Evolutionary conservation across 2,329 filamentous ascomycete genomes (phyloP).

Genomic region (Colletotrichum simmondsii): DNA sequence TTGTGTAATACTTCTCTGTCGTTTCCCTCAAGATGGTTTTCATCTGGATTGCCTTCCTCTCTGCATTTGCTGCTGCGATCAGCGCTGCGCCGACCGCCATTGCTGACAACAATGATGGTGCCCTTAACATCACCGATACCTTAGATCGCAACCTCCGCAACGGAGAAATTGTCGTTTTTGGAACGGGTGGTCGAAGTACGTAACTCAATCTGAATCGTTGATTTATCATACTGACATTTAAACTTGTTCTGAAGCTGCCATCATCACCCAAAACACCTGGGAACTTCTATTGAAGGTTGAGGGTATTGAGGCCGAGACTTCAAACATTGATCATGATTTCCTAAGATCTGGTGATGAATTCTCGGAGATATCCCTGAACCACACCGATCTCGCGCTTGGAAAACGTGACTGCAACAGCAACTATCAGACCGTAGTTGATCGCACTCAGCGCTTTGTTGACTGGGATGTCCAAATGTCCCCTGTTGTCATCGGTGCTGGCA

Average conservation of each 20-base stretch:
- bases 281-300: slow-evolving; percentile 4
- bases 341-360: slow-evolving; percentile 3
- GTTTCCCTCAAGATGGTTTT: slow-evolving; percentile 8
- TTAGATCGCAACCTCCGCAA: not conserved
- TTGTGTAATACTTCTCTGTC: too few relatives aligned
- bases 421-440: slow-evolving; percentile 21
- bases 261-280: slow-evolving; percentile 27
- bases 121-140: slow-evolving; percentile 4
- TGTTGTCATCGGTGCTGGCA: slow-evolving; percentile 30
- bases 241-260: not conserved
- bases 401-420: slow-evolving; percentile 29
- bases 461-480: slow-evolving; percentile 36
- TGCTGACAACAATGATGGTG: not conserved
- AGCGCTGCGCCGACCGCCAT: slow-evolving; percentile 10
- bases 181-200: slow-evolving; percentile 5
- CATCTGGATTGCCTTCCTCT: slow-evolving; percentile 8
- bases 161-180: slow-evolving; percentile 20
- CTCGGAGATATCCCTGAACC: not conserved
- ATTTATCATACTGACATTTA: not conserved
- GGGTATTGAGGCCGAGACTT: slow-evolving; percentile 7
- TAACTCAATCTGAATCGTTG: too few relatives aligned
- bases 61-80: slow-evolving; percentile 2
- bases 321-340: slow-evolving; percentile 10
- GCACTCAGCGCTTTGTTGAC: slow-evolving; percentile 28
- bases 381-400: not conserved